phyloP scores from a whole-genome alignment of 352 stramenopile species.

The Elongisporangium senticosum region DNA sequence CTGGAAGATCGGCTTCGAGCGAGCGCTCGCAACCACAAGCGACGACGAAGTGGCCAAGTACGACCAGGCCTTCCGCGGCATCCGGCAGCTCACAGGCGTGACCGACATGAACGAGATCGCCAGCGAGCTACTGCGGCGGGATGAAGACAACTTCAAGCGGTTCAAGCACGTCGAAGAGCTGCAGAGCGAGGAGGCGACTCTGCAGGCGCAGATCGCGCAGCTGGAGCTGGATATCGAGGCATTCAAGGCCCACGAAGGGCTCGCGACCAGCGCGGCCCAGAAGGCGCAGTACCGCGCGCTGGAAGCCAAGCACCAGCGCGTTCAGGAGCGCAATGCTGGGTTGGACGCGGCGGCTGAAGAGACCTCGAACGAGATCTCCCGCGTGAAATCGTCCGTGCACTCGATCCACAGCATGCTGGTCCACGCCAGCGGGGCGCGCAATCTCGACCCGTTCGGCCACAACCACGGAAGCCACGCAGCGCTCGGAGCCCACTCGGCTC shows the following conservation, averaged over 20 bases:
- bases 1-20: slow-evolving; percentile 75
- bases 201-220: slow-evolving; percentile 44
- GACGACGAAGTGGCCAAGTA: slow-evolving; percentile 54
- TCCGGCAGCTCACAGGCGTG: slow-evolving; percentile 49
- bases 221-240: slow-evolving; percentile 44
- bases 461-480: slow-evolving; percentile 18
- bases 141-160: slow-evolving; percentile 77
- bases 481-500: slow-evolving; percentile 24
- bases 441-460: slow-evolving; percentile 24
- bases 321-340: slow-evolving; percentile 32
- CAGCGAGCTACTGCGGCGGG: slow-evolving; percentile 42
- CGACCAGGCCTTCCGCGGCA: slow-evolving; percentile 53
- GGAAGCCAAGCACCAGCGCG: slow-evolving; percentile 26
- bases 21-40: slow-evolving; percentile 36
- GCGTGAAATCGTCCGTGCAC: slow-evolving; percentile 66
- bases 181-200: slow-evolving; percentile 42
- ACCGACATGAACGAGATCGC: slow-evolving; percentile 45
- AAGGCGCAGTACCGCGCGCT: slow-evolving; percentile 48
- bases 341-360: slow-evolving; percentile 59
- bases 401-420: slow-evolving; percentile 67
- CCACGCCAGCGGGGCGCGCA: slow-evolving; percentile 43
- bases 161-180: slow-evolving; percentile 74
- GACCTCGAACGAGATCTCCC: slow-evolving; percentile 35
- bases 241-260: slow-evolving; percentile 64
- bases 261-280: slow-evolving; percentile 48